Evolutionary conservation across 257 asterid species (phyloP).

Genomic region (Przewalskia tangutica): DNA sequence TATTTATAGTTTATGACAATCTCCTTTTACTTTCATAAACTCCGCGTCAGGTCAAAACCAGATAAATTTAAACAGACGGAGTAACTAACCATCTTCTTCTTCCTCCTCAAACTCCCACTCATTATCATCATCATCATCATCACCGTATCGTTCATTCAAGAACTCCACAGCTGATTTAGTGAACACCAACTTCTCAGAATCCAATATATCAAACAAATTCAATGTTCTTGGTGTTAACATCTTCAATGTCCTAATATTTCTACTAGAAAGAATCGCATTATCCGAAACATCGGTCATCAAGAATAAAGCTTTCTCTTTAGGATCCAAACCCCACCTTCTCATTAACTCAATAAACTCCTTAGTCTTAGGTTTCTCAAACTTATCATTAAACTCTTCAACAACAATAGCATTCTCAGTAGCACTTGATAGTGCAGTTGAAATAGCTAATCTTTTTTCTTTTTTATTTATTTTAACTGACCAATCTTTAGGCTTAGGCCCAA

Average conservation of each 20-base stretch:
- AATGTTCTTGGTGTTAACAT: slow-evolving; percentile 88
- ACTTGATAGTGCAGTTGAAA: slow-evolving; percentile 80
- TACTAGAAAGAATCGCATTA: slow-evolving; percentile 55
- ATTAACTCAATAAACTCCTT: slow-evolving; percentile 69
- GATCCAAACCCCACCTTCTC: slow-evolving; percentile 78
- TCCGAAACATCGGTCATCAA: slow-evolving; percentile 71
- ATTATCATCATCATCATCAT: slow-evolving; percentile 25
- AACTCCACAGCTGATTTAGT: slow-evolving; percentile 68
- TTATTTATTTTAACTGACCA: slow-evolving; percentile 83
- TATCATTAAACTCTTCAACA: slow-evolving; percentile 69
- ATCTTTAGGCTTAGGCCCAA: slow-evolving; percentile 93
- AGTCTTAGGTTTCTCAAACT: slow-evolving; percentile 79
- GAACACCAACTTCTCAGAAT: slow-evolving; percentile 64
- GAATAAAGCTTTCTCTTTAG: slow-evolving; percentile 70
- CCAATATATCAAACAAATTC: slow-evolving; percentile 81
- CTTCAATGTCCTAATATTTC: slow-evolving; percentile 72
- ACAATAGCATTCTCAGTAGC: slow-evolving; percentile 63
- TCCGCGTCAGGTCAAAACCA: too few relatives aligned
- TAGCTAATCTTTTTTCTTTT: slow-evolving; percentile 80
- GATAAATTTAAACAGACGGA: neutral
- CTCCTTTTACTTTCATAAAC: too few relatives aligned
- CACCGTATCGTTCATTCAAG: slow-evolving; percentile 79
- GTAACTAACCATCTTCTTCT: slow-evolving; percentile 41
- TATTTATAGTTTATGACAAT: too few relatives aligned
- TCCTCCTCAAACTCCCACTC: slow-evolving; percentile 28